Base-by-base conservation (phyloP, 2,329 filamentous ascomycete genomes). In the Erysiphe pulchra region DNA sequence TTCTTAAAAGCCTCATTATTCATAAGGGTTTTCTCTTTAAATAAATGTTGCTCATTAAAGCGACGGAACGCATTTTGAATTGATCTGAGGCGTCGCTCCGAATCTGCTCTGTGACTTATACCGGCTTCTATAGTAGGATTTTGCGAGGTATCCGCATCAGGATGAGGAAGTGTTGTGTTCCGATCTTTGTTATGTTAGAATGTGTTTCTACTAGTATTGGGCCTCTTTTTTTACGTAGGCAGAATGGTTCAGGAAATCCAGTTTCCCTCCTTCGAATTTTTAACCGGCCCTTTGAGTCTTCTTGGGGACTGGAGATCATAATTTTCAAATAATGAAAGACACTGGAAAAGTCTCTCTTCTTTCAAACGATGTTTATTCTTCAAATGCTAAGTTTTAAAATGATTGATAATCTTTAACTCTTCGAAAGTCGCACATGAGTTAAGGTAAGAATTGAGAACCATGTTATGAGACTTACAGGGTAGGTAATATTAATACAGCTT, bases 141-240 rank as follows among this genome's bases (percentile, higher is more conserved):
- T 43, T 67, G 66, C 13, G 66, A 68, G 7, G 70, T 63, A 51
- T 75, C 66, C 47, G 74, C 74, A 16, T 75, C 71, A 18, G 74
- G 74, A 49, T 77, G 73, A 17, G 69, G 70, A 14, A 72, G 62
- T 2, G 72, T 74, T 13, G 74, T 78, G 52, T 75, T 77, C 49
- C 67, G 63, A 41, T 63, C 62, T 54, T 40, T 9, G 41, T 16
- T 12, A 34, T 34, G n/a, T 34, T 16, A 34, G 33, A 34, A 34
- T 13, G n/a, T 2, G 1, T 16, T 34, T 8, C n/a, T 14, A 13
- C n/a, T 16, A 5, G 33, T 14, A 14, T 13, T 14, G n/a, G 12
- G 5, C 12, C n/a, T 34, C n/a, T 34, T 13, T 34, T 13, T 34
- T 14, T 34, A 34, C 33, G 13, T 14, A 2, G 13, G 8, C 33